phyloP scores from a whole-genome alignment of 495 filamentous ascomycete species.

The Daldinia bambusicola region DNA sequence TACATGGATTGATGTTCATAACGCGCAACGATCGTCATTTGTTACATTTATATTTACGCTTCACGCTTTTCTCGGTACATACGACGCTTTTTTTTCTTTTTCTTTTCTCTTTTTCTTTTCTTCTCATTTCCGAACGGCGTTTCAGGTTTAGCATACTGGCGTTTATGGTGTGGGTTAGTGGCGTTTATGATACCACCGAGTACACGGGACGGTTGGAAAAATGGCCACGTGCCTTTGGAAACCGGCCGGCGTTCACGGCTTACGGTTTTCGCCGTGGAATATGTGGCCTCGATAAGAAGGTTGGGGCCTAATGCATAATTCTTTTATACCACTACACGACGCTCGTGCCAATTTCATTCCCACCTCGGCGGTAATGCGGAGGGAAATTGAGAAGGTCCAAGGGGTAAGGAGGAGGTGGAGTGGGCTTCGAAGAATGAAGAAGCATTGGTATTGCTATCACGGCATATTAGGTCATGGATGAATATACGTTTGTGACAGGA shows the following conservation, averaged over 20 bases:
- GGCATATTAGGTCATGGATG: slow-evolving; percentile 24
- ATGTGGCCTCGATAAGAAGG: background rate
- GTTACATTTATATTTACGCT: slow-evolving; percentile 17
- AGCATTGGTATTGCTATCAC: slow-evolving; percentile 8
- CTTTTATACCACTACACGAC: slow-evolving; percentile 12
- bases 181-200: slow-evolving; percentile 44
- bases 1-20: slow-evolving; percentile 7
- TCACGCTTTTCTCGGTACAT: slow-evolving; percentile 24
- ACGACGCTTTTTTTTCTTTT: slow-evolving; percentile 7
- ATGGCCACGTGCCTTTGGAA: slow-evolving; percentile 8
- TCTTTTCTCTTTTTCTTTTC: no score
- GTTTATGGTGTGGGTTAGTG: slow-evolving; percentile 30
- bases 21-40: slow-evolving; percentile 3
- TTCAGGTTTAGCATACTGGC: slow-evolving; percentile 41
- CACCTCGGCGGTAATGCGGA: slow-evolving; percentile 14
- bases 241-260: slow-evolving; percentile 8
- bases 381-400: slow-evolving; percentile 6
- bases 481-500: slow-evolving; percentile 27
- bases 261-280: slow-evolving; percentile 2
- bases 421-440: slow-evolving; percentile 19
- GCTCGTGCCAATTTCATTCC: slow-evolving; percentile 16
- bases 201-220: slow-evolving; percentile 43
- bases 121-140: slow-evolving; percentile 33
- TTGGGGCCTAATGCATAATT: slow-evolving; percentile 39
- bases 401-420: slow-evolving; percentile 2